Evolutionary conservation across 179 eudicot species (phyloP), one percentile per base, ranked within the genome.

Genomic region (Kewa caespitosa): DNA sequence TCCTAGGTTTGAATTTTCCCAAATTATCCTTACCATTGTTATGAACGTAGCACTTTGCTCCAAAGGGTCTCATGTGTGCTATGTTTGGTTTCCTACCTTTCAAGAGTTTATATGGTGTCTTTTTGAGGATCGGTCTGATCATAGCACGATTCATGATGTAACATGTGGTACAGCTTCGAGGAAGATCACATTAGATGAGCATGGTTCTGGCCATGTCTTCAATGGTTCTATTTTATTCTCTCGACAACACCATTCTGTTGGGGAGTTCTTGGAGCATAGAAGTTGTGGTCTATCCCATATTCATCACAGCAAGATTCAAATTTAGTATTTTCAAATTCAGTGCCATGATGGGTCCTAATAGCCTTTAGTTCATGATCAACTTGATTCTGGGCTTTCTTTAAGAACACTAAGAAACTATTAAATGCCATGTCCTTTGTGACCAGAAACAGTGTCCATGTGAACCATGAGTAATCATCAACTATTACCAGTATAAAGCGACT

Each of bases 391-490:
- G 41, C 30, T 37, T 48, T 25, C 27, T n/a, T 27, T 57, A 23
- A 34, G 6, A 8, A 79, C 59, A 28, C 23, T 15, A 11, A 0
- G 20, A 50, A 60, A 75, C 2, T 50, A 59, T 15, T 69, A 41
- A 60, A 69, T 61, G 0, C 27, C 50, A 8, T 63, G 25, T 41
- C 25, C 17, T 80, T 69, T 17, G 22, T 17, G 1, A 10, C 2
- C 1, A 80, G 28, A 50, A 74, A 75, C 0, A n/a, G n/a, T 0
- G 43, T 23, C 82, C 72, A 74, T 14, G 41, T 75, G 27, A 66
- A 73, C 6, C 60, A 10, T 5, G 74, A 74, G 34, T 43, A 80
- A 33, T 74, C 82, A 74, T 80, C 71, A 18, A 80, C 71, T n/a
- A 79, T 9, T 1, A 74, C 74, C n/a, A 48, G 22, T 0, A 28